These are phyloP conservation scores for Verbascum thapsus DNA, from an alignment of 257 asterid species.

Conservation along the genomic window DNA sequence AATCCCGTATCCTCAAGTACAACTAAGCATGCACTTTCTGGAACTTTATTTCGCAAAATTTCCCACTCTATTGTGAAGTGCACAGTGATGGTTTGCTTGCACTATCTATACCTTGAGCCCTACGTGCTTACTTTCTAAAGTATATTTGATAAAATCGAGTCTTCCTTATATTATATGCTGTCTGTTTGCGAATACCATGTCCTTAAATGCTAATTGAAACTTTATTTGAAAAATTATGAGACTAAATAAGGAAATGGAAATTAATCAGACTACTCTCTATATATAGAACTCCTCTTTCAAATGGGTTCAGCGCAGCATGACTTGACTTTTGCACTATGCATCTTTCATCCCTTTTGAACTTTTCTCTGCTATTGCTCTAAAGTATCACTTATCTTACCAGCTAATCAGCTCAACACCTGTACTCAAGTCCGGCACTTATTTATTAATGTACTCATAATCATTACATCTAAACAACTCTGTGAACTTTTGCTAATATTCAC, in stretches of 20 bases:
- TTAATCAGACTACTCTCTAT: no score
- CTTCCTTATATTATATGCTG: background rate
- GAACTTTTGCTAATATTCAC: no score
- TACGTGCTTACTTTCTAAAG: conserved; percentile 7
- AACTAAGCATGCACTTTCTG: conserved; percentile 24
- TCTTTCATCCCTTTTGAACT: no score
- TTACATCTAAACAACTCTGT: no score
- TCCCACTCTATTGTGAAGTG: background rate
- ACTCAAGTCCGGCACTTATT: no score
- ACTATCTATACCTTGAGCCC: background rate
- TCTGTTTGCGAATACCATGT: conserved; percentile 7
- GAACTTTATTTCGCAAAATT: background rate
- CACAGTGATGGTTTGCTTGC: conserved; percentile 15
- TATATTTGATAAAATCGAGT: conserved; percentile 8
- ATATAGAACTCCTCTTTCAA: no score
- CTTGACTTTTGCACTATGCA: no score
- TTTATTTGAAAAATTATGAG: background rate
- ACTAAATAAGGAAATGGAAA: conserved; percentile 2
- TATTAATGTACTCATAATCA: no score
- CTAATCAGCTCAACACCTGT: no score
- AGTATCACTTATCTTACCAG: no score
- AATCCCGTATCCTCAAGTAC: background rate
- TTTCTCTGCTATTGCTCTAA: no score
- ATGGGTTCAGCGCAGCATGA: no score
- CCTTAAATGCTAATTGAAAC: background rate